Conservation (phyloP, 371 early-diverging fungal species). For the Batrachochytrium dendrobatidis region DNA sequence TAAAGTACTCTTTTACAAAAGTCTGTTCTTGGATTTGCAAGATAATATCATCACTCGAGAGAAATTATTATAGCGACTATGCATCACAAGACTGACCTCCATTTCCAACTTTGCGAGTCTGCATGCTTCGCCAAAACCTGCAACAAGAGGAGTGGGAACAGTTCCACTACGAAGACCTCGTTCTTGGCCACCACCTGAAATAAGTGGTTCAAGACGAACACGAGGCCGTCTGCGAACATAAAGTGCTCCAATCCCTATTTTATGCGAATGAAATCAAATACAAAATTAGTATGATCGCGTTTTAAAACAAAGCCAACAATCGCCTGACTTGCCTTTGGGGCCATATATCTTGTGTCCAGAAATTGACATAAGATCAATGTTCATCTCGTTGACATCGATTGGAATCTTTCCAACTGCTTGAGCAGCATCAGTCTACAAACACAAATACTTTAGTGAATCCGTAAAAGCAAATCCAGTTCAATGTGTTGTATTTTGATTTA, state of each 20-base stretch:
- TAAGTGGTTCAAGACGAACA: conserved; percentile 88
- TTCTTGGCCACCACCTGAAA: conserved; percentile 99
- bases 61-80: too few species aligned
- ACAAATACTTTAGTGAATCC: background rate
- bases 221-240: conserved; percentile 95
- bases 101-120: conserved; percentile 82
- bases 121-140: conserved; percentile 97
- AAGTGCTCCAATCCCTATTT: conserved; percentile 92
- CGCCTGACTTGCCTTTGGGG: conserved; percentile 99
- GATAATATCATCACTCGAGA: background rate
- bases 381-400: conserved; percentile 92
- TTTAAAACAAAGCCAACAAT: conserved; percentile 33
- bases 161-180: conserved; percentile 98
- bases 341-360: conserved; percentile 99
- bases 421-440: conserved; percentile 93
- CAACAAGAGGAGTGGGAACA: conserved; percentile 91
- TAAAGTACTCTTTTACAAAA: too few species aligned
- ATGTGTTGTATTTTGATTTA: too few species aligned
- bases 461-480: too few species aligned
- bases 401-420: conserved; percentile 98
- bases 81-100: conserved; percentile 65
- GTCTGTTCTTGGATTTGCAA: too few species aligned
- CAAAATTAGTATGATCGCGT: too few species aligned
- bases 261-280: too few species aligned
- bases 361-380: conserved; percentile 95